Evolutionary conservation across 2,329 filamentous ascomycete species (phyloP), one percentile per base, ranked within the genome.

Genomic region (Microdochium trichocladiopsis): DNA sequence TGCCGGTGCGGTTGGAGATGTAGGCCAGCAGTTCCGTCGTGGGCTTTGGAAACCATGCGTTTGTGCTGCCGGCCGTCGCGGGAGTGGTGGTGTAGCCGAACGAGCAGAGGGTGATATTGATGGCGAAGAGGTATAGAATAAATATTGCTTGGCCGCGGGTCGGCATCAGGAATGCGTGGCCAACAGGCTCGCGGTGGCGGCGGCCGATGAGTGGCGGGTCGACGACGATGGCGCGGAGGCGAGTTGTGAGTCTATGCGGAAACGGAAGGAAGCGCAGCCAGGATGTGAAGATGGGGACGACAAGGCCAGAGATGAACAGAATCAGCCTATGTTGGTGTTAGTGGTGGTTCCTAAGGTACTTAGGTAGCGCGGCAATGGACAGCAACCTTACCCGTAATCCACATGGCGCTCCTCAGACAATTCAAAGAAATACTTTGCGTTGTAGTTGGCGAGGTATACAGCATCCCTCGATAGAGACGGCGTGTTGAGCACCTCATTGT

Each of bases 111-210:
- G 70, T 47, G 12, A 69, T 52, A 53, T 75, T 76, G 21, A 74
- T 57, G 16, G 60, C 55, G 18, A 72, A 53, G 18, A 76, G 61
- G 48, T 71, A 60, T 11, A 63, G 45, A 31, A 79, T 72, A 58
- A 73, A 78, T 12, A 77, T 50, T 8, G 63, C 58, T 45, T 77
- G 75, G 1, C 73, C 73, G 1, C 66, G 52, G 1, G 71, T 76
- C 0, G 74, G 75, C 28, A 33, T 33, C 8, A 33, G 28, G 28
- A 33, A 33, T 8, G 28, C 28, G 28, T 14, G 8, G 28, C 28
- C 28, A 14, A 33, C 14, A 14, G 28, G 28, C 28, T 33, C 28
- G 28, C 28, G 28, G 28, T 33, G 28, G 14, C 28, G 28, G 14
- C 28, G 28, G 28, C 28, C 28, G 28, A 33, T 8, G 8, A 33